These are phyloP conservation scores for Lactarius hatsudake DNA, from an alignment of 768 basidiomycete species.

Conservation along the genomic window DNA sequence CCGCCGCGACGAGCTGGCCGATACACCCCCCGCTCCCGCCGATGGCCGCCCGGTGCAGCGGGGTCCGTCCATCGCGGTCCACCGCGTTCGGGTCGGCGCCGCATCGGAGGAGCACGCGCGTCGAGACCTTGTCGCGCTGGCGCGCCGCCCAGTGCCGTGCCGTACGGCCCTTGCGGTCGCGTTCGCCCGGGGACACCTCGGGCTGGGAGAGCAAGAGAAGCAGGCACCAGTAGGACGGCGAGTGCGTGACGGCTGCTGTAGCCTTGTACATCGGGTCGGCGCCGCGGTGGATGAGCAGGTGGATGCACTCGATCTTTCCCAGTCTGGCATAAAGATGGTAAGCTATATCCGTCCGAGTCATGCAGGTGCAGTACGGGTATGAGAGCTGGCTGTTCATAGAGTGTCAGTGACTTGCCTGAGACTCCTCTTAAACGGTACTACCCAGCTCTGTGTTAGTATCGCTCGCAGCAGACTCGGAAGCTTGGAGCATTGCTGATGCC, in stretches of 20 bases:
- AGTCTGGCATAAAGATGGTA: constrained; percentile 79
- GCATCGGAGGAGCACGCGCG: too few species aligned
- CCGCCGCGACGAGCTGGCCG: constrained; percentile 76
- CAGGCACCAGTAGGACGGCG: constrained; percentile 87
- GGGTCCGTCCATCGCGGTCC: constrained; percentile 78
- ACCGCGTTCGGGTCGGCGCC: constrained; percentile 73
- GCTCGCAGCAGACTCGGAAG: neutral
- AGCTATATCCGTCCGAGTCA: constrained; percentile 35
- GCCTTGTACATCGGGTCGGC: constrained; percentile 84
- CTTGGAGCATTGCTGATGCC: neutral
- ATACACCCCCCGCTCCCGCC: constrained; percentile 85
- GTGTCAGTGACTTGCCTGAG: neutral
- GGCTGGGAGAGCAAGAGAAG: constrained; percentile 90
- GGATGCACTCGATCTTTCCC: constrained; percentile 71
- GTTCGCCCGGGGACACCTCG: constrained; percentile 62
- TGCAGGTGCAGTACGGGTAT: neutral
- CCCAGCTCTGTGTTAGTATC: neutral
- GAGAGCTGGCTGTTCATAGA: neutral
- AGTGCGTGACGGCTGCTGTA: constrained; percentile 95
- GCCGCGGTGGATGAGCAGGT: constrained; percentile 81
- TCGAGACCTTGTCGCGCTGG: constrained; percentile 92
- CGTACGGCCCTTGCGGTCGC: constrained; percentile 88
- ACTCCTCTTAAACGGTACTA: neutral
- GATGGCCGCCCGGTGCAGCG: constrained; percentile 96
- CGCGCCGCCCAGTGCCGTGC: constrained; percentile 98